These are phyloP conservation scores for Parietaria judaica DNA, from an alignment of 306 rosid species.

Conservation along the genomic window DNA sequence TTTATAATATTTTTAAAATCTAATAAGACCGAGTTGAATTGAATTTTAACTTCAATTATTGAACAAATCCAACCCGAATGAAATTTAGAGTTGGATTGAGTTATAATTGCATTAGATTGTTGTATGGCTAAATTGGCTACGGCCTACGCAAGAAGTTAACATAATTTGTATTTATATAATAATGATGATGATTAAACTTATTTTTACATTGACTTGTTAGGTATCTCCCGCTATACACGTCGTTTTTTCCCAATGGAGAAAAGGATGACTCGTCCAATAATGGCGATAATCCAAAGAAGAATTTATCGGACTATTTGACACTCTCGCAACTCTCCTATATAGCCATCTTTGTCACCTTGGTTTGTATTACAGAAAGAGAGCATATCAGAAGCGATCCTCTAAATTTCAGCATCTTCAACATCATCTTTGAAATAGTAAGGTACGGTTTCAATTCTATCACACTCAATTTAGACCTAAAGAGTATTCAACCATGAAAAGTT, in stretches of 20 bases:
- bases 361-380: conserved; percentile 54
- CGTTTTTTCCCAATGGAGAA: conserved; percentile 21
- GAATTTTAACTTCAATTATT: too few species aligned
- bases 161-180: too few species aligned
- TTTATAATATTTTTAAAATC: too few species aligned
- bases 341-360: conserved; percentile 38
- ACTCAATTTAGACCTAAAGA: not conserved
- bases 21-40: too few species aligned
- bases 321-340: conserved; percentile 60
- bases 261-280: not conserved
- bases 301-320: conserved; percentile 21
- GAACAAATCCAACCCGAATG: too few species aligned
- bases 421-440: conserved; percentile 55
- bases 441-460: not conserved
- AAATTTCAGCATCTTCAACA: conserved; percentile 46
- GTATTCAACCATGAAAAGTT: not conserved
- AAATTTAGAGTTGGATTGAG: too few species aligned
- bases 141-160: too few species aligned
- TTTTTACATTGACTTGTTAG: conserved; percentile 10
- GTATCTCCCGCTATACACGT: conserved; percentile 62
- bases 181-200: too few species aligned
- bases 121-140: too few species aligned
- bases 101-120: too few species aligned
- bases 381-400: conserved; percentile 53
- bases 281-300: not conserved